Conservation (phyloP, 345 rosid species). For the Eucalyptus pauciflora region DNA sequence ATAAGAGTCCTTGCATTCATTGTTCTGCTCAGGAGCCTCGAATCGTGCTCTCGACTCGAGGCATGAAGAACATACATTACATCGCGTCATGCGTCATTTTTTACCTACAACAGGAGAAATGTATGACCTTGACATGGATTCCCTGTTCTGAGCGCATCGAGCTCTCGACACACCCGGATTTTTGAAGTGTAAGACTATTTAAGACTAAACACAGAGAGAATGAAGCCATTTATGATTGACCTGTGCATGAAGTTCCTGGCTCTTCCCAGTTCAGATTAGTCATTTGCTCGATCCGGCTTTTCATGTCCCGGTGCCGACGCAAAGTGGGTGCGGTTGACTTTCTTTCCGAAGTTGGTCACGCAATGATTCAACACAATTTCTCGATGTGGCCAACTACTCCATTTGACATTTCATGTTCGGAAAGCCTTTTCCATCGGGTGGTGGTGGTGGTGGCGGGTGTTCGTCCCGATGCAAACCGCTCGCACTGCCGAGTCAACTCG, state of each 20-base stretch:
- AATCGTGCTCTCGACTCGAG: background rate
- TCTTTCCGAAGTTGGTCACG: background rate
- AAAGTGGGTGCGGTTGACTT: background rate
- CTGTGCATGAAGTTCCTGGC: background rate
- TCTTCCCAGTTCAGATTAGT: background rate
- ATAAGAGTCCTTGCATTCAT: background rate
- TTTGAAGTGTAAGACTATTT: background rate
- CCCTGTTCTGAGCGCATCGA: background rate
- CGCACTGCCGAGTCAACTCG: background rate
- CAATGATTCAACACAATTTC: background rate
- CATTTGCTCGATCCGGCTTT: background rate
- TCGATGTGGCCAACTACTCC: constrained; percentile 6
- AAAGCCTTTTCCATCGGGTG: background rate
- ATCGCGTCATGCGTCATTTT: background rate
- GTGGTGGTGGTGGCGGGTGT: background rate
- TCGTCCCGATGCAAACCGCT: background rate
- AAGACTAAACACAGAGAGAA: background rate
- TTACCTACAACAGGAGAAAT: background rate
- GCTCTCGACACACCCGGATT: background rate
- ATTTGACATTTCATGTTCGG: background rate
- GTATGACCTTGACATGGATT: background rate
- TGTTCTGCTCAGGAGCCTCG: background rate
- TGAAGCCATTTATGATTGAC: background rate
- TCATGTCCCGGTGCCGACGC: background rate
- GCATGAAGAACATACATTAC: background rate